A percentile compares a stretch with the other conserved stretches of the same genome.
Evolutionary conservation across 176 grass and related monocot species (phyloP).

Genomic region (Tuctoria greenei): DNA sequence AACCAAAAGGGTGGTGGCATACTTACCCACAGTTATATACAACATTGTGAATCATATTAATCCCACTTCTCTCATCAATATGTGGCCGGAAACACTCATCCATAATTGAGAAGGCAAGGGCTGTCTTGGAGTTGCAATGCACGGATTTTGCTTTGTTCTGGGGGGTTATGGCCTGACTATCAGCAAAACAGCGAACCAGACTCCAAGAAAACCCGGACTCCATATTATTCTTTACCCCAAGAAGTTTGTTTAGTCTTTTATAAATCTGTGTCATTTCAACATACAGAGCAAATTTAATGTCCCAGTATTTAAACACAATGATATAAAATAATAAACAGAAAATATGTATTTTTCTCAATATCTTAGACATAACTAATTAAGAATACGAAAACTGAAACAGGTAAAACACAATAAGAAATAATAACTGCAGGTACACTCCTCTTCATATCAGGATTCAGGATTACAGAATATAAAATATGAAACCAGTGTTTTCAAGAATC

Average conservation of each 20-base stretch:
- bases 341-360: background rate
- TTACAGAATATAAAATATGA: background rate
- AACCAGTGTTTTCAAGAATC: background rate
- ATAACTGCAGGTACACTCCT: slow-evolving; percentile 16
- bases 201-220: slow-evolving; percentile 89
- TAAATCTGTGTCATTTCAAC: slow-evolving; percentile 52
- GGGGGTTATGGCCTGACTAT: slow-evolving; percentile 28
- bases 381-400: slow-evolving; percentile 11
- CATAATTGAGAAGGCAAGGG: slow-evolving; percentile 87
- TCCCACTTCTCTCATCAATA: slow-evolving; percentile 82
- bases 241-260: slow-evolving; percentile 63
- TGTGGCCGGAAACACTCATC: slow-evolving; percentile 87
- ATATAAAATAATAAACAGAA: slow-evolving; percentile 30
- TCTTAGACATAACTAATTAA: slow-evolving; percentile 19
- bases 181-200: slow-evolving; percentile 73
- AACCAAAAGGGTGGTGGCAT: slow-evolving; percentile 20
- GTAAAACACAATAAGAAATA: background rate
- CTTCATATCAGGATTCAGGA: background rate
- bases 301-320: slow-evolving; percentile 27
- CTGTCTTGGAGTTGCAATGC: slow-evolving; percentile 83
- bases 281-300: slow-evolving; percentile 4
- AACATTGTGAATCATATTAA: slow-evolving; percentile 90
- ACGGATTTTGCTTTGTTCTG: slow-evolving; percentile 41
- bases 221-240: slow-evolving; percentile 82
- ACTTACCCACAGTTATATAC: slow-evolving; percentile 95